phyloP scores from a whole-genome alignment of 1,284 basidiomycete genomes.

The Leccinum subrobustum region DNA sequence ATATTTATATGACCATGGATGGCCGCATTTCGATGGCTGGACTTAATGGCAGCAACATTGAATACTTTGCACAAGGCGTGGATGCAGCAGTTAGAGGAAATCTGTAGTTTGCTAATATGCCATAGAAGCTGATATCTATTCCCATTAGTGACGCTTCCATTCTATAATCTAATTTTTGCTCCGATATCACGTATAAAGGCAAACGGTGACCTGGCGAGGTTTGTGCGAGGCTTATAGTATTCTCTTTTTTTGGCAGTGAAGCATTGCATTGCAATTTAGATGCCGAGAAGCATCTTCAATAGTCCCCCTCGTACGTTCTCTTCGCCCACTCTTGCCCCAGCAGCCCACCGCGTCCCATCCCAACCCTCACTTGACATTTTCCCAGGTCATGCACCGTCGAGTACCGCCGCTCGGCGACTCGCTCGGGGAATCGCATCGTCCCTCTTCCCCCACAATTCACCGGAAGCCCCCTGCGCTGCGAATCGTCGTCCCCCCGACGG shows the following conservation, averaged over 20 bases:
- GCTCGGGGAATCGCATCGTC: slow-evolving; percentile 12
- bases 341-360: not conserved
- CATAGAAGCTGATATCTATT: slow-evolving; percentile 22
- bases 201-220: slow-evolving; percentile 8
- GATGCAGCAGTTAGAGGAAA: slow-evolving; percentile 80
- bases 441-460: slow-evolving; percentile 10
- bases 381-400: slow-evolving; percentile 19
- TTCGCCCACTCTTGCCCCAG: not conserved
- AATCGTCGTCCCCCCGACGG: slow-evolving; percentile 35
- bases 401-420: slow-evolving; percentile 12
- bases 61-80: slow-evolving; percentile 87
- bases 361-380: not conserved
- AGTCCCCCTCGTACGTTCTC: slow-evolving; percentile 13
- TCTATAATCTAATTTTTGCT: slow-evolving; percentile 20
- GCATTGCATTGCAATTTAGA: slow-evolving; percentile 28
- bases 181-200: slow-evolving; percentile 20
- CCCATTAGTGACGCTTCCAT: slow-evolving; percentile 20
- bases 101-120: slow-evolving; percentile 47
- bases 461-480: slow-evolving; percentile 24
- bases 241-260: not conserved
- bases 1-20: slow-evolving; percentile 91
- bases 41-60: slow-evolving; percentile 86
- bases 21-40: slow-evolving; percentile 97
- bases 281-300: slow-evolving; percentile 23
- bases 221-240: slow-evolving; percentile 6